A percentile compares a stretch with the other conserved stretches of the same genome.
phyloP scores from a whole-genome alignment of 805 yeast species.

The Cyberlindnera maritima region DNA sequence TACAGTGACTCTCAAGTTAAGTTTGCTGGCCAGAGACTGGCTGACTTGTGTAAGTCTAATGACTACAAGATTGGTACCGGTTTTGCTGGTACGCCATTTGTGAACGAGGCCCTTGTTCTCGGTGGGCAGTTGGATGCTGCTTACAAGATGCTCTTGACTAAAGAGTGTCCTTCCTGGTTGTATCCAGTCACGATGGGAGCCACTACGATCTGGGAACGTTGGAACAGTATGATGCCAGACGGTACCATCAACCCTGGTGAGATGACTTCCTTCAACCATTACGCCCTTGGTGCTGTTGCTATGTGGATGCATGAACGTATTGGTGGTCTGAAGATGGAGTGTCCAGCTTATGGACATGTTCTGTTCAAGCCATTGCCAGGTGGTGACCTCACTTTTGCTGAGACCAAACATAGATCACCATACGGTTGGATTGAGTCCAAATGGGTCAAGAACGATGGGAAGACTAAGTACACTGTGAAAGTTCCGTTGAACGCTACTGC shows the following conservation, averaged over 20 bases:
- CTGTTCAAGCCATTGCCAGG: slow-evolving; percentile 18
- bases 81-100: slow-evolving; percentile 22
- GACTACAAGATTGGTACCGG: slow-evolving; percentile 20
- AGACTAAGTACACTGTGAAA: slow-evolving; percentile 10
- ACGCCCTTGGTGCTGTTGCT: slow-evolving; percentile 24
- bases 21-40: slow-evolving; percentile 16
- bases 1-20: slow-evolving; percentile 4
- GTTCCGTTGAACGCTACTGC: slow-evolving; percentile 18
- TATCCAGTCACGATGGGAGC: slow-evolving; percentile 22
- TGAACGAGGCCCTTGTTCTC: slow-evolving; percentile 15
- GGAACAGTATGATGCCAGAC: slow-evolving; percentile 21
- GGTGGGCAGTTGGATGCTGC: slow-evolving; percentile 15
- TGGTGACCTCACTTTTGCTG: slow-evolving; percentile 14
- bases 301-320: slow-evolving; percentile 21
- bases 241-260: slow-evolving; percentile 22
- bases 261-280: slow-evolving; percentile 24
- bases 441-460: slow-evolving; percentile 11
- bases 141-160: slow-evolving; percentile 14
- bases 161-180: slow-evolving; percentile 19
- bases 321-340: slow-evolving; percentile 15
- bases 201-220: slow-evolving; percentile 23
- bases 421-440: slow-evolving; percentile 19
- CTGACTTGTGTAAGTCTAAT: slow-evolving; percentile 9
- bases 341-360: slow-evolving; percentile 11
- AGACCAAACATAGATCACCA: slow-evolving; percentile 16